A percentile compares a stretch with the other conserved stretches of the same genome.
These are phyloP conservation scores for Avena sativa DNA, from an alignment of 176 grass and related monocot species.

Conservation along the genomic window DNA sequence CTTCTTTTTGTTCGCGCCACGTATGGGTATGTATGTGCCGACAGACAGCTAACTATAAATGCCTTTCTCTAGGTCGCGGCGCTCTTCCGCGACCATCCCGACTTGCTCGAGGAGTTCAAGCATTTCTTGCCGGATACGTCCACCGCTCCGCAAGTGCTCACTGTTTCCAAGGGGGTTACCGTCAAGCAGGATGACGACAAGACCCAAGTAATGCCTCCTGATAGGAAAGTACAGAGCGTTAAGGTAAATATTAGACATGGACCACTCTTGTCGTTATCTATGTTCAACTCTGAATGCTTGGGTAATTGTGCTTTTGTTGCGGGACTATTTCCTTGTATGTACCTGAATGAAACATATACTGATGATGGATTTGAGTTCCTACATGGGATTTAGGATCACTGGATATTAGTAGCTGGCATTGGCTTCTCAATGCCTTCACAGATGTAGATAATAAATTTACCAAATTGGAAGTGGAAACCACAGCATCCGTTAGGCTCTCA, in stretches of 20 bases:
- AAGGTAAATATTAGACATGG: not conserved
- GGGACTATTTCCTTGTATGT: too few relatives aligned
- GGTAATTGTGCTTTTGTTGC: too few relatives aligned
- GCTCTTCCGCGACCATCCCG: conserved; percentile 61
- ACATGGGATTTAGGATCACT: not conserved
- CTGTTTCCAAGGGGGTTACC: conserved; percentile 41
- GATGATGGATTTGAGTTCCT: not conserved
- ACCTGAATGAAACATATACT: not conserved
- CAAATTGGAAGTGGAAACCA: conserved; percentile 8
- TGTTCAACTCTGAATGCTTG: not conserved
- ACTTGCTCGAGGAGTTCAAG: conserved; percentile 78
- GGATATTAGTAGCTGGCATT: not conserved
- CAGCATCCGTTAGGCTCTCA: not conserved
- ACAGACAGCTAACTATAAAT: not conserved
- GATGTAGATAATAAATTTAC: not conserved
- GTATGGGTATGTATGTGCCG: not conserved
- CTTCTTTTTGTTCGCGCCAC: not conserved
- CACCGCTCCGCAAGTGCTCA: conserved; percentile 12
- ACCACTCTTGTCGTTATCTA: not conserved
- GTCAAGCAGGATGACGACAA: conserved; percentile 52
- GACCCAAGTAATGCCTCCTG: conserved; percentile 47
- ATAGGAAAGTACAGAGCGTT: conserved; percentile 41
- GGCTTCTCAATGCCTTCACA: not conserved
- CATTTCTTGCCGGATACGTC: conserved; percentile 76
- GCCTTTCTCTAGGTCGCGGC: conserved; percentile 55